phyloP scores from a whole-genome alignment of 305 asterid genomes.

The Solanum hybrid region DNA sequence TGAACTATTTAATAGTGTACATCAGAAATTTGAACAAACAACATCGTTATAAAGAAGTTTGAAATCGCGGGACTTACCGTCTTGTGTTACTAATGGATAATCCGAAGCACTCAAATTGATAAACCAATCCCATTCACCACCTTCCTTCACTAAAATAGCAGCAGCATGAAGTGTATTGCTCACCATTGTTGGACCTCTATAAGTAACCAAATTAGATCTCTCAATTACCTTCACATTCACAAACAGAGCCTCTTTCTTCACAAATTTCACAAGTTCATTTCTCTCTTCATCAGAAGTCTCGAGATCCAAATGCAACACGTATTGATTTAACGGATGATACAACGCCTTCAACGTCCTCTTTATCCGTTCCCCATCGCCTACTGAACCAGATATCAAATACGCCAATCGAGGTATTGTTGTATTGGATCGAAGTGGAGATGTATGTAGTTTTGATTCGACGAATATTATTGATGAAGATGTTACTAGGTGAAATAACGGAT shows the following conservation, averaged over 20 bases:
- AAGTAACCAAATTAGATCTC: slow-evolving; percentile 57
- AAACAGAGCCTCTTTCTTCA: slow-evolving; percentile 22
- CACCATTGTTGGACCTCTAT: slow-evolving; percentile 73
- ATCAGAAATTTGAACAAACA: background rate
- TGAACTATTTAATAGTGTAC: no score
- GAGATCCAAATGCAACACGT: slow-evolving; percentile 55
- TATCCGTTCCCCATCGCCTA: slow-evolving; percentile 41
- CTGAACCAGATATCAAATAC: slow-evolving; percentile 54
- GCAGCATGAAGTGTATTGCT: slow-evolving; percentile 62
- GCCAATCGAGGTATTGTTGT: slow-evolving; percentile 51
- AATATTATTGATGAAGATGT: slow-evolving; percentile 26
- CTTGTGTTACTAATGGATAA: slow-evolving; percentile 65
- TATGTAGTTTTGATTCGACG: slow-evolving; percentile 47
- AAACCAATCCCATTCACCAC: slow-evolving; percentile 70
- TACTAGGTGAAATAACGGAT: slow-evolving; percentile 4
- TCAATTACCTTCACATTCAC: slow-evolving; percentile 38
- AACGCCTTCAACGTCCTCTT: slow-evolving; percentile 46
- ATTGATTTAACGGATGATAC: slow-evolving; percentile 57
- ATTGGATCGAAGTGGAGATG: slow-evolving; percentile 16
- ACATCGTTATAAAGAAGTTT: background rate
- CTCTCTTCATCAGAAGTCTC: slow-evolving; percentile 52
- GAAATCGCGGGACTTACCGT: background rate
- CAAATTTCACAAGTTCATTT: slow-evolving; percentile 40
- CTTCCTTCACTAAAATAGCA: slow-evolving; percentile 45
- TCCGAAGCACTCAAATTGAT: slow-evolving; percentile 32